phyloP scores from a whole-genome alignment of 768 basidiomycete species.

The Fomitopsis serialis region DNA sequence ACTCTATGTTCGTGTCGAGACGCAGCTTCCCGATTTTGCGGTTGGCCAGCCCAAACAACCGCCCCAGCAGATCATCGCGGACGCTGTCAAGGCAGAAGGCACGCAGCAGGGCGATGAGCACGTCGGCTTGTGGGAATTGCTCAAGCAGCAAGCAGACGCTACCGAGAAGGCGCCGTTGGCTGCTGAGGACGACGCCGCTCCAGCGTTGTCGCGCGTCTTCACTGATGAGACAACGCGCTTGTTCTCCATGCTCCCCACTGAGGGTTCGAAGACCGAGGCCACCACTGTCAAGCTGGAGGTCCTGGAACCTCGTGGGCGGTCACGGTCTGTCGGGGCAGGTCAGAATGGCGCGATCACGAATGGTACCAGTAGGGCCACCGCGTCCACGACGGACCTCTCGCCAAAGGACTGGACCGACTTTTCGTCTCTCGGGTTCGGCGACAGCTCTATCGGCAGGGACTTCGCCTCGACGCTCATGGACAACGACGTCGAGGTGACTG shows the following conservation, averaged over 20 bases:
- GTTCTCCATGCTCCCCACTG: conserved; percentile 45
- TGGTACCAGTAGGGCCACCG: conserved; percentile 5
- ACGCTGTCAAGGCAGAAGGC: conserved; percentile 48
- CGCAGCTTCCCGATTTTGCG: conserved; percentile 35
- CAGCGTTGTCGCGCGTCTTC: conserved; percentile 47
- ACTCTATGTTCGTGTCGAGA: conserved; percentile 61
- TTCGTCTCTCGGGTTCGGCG: conserved; percentile 55
- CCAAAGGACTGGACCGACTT: conserved; percentile 63
- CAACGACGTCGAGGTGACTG: conserved; percentile 52
- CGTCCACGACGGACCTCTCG: conserved; percentile 23
- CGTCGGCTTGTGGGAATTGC: conserved; percentile 46
- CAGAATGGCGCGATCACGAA: conserved; percentile 12
- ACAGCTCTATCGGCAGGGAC: conserved; percentile 34
- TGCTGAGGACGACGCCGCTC: conserved; percentile 27
- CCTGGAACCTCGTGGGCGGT: conserved; percentile 26
- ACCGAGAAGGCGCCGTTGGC: conserved; percentile 3
- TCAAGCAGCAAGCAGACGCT: conserved; percentile 37
- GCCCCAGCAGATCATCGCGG: conserved; percentile 54
- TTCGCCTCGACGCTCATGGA: conserved; percentile 57
- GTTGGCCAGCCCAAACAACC: conserved; percentile 37
- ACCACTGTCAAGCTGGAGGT: conserved; percentile 23
- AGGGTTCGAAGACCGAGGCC: conserved; percentile 25
- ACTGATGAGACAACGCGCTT: conserved; percentile 62
- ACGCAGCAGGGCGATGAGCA: conserved; percentile 30
- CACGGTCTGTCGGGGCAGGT: conserved; percentile 22